Percentiles rank a stretch among this genome's conserved stretches.
phyloP scores from a whole-genome alignment of 2,329 filamentous ascomycete genomes.

The Fusarium sp. region DNA sequence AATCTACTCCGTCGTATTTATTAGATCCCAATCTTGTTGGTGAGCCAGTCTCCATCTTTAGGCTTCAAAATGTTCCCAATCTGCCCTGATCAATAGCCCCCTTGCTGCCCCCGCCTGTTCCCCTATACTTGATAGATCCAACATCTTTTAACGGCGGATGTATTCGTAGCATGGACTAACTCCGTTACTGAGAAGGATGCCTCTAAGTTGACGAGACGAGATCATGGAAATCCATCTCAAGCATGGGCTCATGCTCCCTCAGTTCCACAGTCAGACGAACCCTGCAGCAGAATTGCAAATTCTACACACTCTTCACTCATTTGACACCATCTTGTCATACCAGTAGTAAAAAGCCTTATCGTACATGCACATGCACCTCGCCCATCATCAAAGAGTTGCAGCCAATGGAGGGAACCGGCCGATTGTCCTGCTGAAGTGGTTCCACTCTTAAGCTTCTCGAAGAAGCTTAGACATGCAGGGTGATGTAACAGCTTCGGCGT shows the following conservation, averaged over 20 bases:
- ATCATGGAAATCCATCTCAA: not conserved
- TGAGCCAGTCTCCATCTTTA: conserved; percentile 33
- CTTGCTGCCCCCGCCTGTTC: conserved; percentile 12
- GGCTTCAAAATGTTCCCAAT: conserved; percentile 38
- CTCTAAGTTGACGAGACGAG: conserved; percentile 12
- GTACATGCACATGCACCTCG: conserved; percentile 11
- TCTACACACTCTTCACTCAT: conserved; percentile 2
- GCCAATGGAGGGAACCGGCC: conserved; percentile 33
- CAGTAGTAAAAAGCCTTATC: conserved; percentile 2
- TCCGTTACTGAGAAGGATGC: conserved; percentile 17
- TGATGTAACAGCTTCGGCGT: conserved; percentile 45
- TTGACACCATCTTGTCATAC: not conserved
- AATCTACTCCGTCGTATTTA: not conserved
- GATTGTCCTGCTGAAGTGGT: conserved; percentile 31
- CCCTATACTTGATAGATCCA: conserved; percentile 26
- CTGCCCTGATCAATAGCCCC: conserved; percentile 10
- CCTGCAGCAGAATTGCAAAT: not conserved
- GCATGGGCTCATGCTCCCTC: not conserved
- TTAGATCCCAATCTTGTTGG: conserved; percentile 10
- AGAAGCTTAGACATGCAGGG: conserved; percentile 40
- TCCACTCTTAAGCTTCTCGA: conserved; percentile 17
- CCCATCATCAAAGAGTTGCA: conserved; percentile 5
- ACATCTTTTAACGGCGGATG: conserved; percentile 7
- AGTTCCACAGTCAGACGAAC: not conserved
- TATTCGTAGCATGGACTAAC: conserved; percentile 7